Evolutionary conservation across 768 basidiomycete species (phyloP), one percentile per base, ranked within the genome.

Genomic region (Lentinula guzmanii): DNA sequence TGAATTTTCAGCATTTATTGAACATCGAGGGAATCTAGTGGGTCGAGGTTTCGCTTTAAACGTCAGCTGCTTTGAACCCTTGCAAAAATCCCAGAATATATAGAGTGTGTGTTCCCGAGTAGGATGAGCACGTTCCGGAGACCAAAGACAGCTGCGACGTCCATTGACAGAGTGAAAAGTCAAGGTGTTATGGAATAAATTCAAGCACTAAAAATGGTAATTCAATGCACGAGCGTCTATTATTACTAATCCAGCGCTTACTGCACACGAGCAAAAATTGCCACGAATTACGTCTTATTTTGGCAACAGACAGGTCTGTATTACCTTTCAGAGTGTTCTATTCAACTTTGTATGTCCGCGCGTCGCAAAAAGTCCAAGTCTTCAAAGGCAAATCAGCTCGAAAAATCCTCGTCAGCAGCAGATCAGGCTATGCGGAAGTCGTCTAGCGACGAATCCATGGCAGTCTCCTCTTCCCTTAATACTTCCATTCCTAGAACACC

Each of bases 401-500:
- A 39, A 39, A n/a, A 58, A 39, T n/a, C 45, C 16, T 28, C 6
- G 3, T 21, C 45, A 18, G 6, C 59, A 18, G 33, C 37, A 41
- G 63, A 67, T 62, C 60, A 67, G 77, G 79, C 76, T 73, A 79
- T 79, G 75, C 77, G 72, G 72, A 68, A 65, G 58, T 69, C 72
- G 58, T 69, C 76, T 42, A 46, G 31, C 9, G 69, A 69, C 62
- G 76, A 79, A 71, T 71, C 78, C 56, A 82, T 81, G 76, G 82
- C 80, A 13, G 72, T 83, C 53, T 77, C 82, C 48, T 84, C 86
- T 28, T 85, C 85, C 41, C 70, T 87, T 60, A 80, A 81, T 66
- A 82, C 79, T 64, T 84, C 86, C 60, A 79, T 78, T 61, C 84
- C 86, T 52, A 82, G 85, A 45, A 82, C 79, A 0, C 71, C 75